phyloP scores from a whole-genome alignment of 179 eudicot species.

The Silene noctiflora region DNA sequence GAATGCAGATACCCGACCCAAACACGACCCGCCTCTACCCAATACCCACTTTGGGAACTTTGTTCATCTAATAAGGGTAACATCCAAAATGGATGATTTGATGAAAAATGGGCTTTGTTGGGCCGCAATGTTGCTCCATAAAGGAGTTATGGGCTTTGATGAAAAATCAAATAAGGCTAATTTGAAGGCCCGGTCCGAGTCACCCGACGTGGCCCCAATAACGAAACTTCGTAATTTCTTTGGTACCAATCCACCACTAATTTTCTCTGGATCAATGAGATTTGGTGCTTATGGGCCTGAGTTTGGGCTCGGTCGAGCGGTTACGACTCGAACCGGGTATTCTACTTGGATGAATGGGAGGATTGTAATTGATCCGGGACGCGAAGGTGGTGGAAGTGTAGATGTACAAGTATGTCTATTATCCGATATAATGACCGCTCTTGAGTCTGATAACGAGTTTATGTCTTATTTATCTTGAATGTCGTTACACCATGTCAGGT shows the following conservation, averaged over 20 bases:
- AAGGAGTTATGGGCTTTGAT: constrained; percentile 14
- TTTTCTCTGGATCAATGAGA: constrained; percentile 8
- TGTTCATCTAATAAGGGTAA: constrained; percentile 2
- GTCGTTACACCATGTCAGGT: no score
- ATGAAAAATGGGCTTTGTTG: neutral
- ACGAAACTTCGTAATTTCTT: neutral
- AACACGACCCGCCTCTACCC: constrained; percentile 8
- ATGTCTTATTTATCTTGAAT: neutral
- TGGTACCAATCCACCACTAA: constrained; percentile 5
- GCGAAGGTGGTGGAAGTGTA: constrained; percentile 21
- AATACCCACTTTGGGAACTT: constrained; percentile 1
- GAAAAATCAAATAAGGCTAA: neutral
- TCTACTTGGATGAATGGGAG: constrained; percentile 13
- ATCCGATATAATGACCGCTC: constrained; percentile 5
- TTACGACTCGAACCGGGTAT: constrained; percentile 5
- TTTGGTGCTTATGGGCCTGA: constrained; percentile 15
- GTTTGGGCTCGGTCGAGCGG: constrained; percentile 14
- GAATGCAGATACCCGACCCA: constrained; percentile 13
- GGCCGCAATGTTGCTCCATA: constrained; percentile 3
- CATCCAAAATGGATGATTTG: constrained; percentile 14
- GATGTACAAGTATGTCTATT: constrained; percentile 14
- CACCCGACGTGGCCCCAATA: constrained; percentile 3
- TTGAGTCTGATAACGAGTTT: neutral
- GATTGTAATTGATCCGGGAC: neutral
- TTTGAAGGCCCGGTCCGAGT: neutral